Base-by-base conservation (phyloP, 225 moss, liverwort and hornwort species). In the Sphagnum contortum region DNA sequence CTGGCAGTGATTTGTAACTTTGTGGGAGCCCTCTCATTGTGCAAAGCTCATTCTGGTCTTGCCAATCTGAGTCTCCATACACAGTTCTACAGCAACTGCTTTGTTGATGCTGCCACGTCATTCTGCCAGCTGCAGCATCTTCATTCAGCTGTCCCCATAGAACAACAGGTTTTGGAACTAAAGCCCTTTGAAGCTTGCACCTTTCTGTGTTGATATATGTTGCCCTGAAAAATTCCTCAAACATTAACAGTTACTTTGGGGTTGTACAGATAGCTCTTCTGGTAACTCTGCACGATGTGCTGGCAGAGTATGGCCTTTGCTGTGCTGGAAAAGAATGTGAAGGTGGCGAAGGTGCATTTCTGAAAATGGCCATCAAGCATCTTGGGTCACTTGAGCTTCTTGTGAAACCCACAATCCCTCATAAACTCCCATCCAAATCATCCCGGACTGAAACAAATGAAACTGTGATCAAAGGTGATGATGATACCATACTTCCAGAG, bases 51-150 rank as follows among this genome's bases (percentile, higher is more conserved):
- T 67, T 65, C 76, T 59, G 79, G 73, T 62, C 54, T 75, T 61
- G 49, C 71, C 64, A 74, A 66, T 65, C 72, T 73, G 65, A 76
- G 77, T 67, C 75, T 75, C 48, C 77, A 78, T 66, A 66, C 80
- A 58, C 81, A 83, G 68, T 76, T 83, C 9, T 73, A 79, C 60
- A 85, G 84, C 75, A 77, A 73, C 68, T 83, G 81, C 74, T 90
- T 87, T 71, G 95, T 92, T 49, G 90, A 96, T 75, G 78, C 87
- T n/a, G 79, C 83, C 58, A 83, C 92, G 75, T 83, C 92, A 55
- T 96, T 96, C 79, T 96, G 95, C 71, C 83, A 88, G 65, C 76
- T 96, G 68, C 92, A 92, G 75, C 92, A 96, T 76, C 72, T 96
- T 70, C 86, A 88, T 71, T 72, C 77, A 72, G 80, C 66, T 66